Conservation (phyloP, 495 filamentous ascomycete genomes). For the Tuber melanosporum region DNA sequence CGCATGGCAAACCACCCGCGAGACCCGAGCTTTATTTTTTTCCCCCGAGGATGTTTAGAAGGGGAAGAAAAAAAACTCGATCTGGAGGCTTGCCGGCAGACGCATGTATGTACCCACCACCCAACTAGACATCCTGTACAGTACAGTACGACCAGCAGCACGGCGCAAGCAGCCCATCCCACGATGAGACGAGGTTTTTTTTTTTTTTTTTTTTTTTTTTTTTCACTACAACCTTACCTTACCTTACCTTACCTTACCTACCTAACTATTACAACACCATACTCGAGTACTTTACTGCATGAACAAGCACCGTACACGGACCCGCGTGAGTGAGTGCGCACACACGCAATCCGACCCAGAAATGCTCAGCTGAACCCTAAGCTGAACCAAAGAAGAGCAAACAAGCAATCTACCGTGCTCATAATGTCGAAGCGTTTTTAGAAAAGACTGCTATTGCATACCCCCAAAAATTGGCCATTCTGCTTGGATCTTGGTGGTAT, state of each 20-base stretch:
- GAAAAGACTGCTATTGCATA: no score
- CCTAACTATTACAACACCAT: background rate
- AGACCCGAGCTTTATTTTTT: background rate
- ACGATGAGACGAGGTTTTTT: background rate
- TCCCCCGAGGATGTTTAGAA: background rate
- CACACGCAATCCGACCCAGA: background rate
- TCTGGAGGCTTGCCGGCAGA: slow-evolving; percentile 1
- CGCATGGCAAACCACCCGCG: slow-evolving; percentile 4
- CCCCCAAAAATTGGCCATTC: no score
- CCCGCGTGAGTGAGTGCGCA: background rate
- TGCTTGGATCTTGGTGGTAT: no score
- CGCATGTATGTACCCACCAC: background rate
- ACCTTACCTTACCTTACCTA: background rate
- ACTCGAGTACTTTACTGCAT: background rate
- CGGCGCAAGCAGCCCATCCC: background rate
- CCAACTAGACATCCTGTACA: background rate
- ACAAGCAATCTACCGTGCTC: background rate
- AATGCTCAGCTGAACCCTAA: background rate
- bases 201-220: no score
- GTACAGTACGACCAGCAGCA: background rate
- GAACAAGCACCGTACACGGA: background rate
- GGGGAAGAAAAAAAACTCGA: background rate
- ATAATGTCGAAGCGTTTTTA: no score
- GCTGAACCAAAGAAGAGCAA: background rate
- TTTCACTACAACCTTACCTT: no score